Evolutionary conservation across 2,329 filamentous ascomycete genomes (phyloP).

Genomic region (Nigrospora sphaerica): DNA sequence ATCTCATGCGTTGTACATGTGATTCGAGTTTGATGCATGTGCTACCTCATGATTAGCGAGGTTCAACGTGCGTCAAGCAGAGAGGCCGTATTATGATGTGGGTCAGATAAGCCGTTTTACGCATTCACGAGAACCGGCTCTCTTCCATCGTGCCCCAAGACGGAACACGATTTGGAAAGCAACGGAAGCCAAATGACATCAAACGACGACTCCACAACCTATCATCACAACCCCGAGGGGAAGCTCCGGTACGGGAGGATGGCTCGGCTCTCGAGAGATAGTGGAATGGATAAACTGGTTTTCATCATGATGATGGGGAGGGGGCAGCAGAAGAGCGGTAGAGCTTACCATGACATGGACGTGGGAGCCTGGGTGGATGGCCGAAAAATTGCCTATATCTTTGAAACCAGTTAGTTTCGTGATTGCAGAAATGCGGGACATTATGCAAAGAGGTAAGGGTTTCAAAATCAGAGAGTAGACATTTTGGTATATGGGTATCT

Average conservation of each 20-base stretch:
- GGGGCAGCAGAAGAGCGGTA: neutral
- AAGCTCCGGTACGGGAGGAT: constrained; percentile 65
- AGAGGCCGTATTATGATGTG: no score
- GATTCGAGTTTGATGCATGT: no score
- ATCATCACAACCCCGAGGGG: constrained; percentile 48
- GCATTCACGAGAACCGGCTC: constrained; percentile 59
- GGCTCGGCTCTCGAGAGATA: constrained; percentile 59
- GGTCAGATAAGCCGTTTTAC: constrained; percentile 62
- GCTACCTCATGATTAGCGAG: no score
- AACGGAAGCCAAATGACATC: constrained; percentile 57
- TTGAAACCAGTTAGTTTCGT: neutral
- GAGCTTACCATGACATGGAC: neutral
- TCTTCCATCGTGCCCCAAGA: constrained; percentile 44
- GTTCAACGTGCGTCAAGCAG: no score
- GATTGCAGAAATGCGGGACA: neutral
- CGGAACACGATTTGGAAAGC: constrained; percentile 40
- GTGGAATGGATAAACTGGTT: constrained; percentile 72
- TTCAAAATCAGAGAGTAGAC: constrained; percentile 41
- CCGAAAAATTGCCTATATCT: neutral
- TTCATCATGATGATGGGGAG: constrained; percentile 40
- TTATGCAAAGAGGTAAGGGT: constrained; percentile 3
- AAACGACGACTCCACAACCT: constrained; percentile 65
- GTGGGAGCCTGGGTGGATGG: no score
- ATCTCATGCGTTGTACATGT: no score
- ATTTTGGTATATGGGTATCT: constrained; percentile 60